A percentile compares a stretch with the other conserved stretches of the same genome.
phyloP scores from a whole-genome alignment of 2,329 filamentous ascomycete genomes.

The Cercospora beticola region DNA sequence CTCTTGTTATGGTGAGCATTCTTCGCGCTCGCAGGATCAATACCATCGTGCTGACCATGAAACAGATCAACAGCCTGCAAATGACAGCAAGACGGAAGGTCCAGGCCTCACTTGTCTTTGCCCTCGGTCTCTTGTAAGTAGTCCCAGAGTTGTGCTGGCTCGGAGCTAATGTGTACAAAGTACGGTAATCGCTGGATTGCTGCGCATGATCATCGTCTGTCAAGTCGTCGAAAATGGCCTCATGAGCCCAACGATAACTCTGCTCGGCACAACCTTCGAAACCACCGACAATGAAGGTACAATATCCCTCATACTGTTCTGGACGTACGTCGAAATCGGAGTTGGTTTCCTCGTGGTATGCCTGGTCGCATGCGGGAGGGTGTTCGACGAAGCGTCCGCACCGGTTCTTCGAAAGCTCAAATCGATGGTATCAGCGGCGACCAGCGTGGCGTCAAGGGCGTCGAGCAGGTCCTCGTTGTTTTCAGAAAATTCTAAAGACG shows the following conservation, averaged over 20 bases:
- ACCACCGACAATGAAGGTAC: constrained; percentile 15
- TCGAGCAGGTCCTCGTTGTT: constrained; percentile 17
- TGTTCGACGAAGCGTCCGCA: constrained; percentile 16
- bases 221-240: constrained; percentile 14
- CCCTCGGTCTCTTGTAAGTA: constrained; percentile 19
- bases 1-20: constrained; percentile 17
- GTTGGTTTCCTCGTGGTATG: constrained; percentile 22
- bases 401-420: constrained; percentile 16
- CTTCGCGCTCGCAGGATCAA: not conserved
- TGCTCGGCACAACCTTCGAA: constrained; percentile 11
- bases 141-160: not conserved
- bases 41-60: not conserved
- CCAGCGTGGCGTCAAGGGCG: constrained; percentile 13
- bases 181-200: constrained; percentile 17
- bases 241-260: constrained; percentile 2
- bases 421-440: constrained; percentile 3
- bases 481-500: constrained; percentile 9
- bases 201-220: constrained; percentile 19
- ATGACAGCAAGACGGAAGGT: constrained; percentile 15
- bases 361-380: constrained; percentile 14
- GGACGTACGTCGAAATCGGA: constrained; percentile 21
- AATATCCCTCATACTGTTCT: constrained; percentile 15
- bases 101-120: constrained; percentile 19
- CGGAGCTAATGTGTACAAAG: not conserved
- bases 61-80: constrained; percentile 12